Percentiles rank a stretch among this genome's conserved stretches.
These are phyloP conservation scores for Colletotrichum destructivum DNA, from an alignment of 2,329 filamentous ascomycete genomes.

Conservation along the genomic window DNA sequence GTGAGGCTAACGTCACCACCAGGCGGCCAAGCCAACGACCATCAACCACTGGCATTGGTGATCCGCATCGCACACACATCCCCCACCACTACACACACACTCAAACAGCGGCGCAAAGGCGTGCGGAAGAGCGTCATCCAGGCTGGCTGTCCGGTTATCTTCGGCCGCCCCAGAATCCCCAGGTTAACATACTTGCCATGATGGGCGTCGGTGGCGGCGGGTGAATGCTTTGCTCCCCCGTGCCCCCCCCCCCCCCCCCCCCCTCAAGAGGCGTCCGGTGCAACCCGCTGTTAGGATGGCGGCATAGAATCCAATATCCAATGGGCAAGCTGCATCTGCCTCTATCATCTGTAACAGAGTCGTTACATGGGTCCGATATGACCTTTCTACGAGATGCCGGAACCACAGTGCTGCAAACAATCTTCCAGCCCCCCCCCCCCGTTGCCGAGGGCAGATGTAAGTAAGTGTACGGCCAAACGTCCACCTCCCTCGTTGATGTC, in stretches of 20 bases:
- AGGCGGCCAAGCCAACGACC: conserved; percentile 11
- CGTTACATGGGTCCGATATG: conserved; percentile 12
- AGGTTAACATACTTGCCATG: conserved; percentile 10
- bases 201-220: conserved; percentile 32
- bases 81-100: conserved; percentile 5
- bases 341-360: neutral
- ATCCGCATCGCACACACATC: conserved; percentile 18
- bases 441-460: conserved; percentile 30
- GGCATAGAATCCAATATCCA: conserved; percentile 6
- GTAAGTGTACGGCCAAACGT: conserved; percentile 19
- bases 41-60: conserved; percentile 30
- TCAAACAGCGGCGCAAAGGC: neutral
- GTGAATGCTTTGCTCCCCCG: conserved; percentile 36
- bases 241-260: conserved; percentile 16
- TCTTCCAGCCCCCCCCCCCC: conserved; percentile 15
- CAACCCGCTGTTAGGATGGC: conserved; percentile 13
- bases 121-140: conserved; percentile 28
- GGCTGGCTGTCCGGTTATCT: conserved; percentile 28
- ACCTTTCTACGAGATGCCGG: conserved; percentile 7
- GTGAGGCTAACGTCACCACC: conserved; percentile 18
- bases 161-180: conserved; percentile 26
- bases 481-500: neutral
- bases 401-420: conserved; percentile 22
- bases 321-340: conserved; percentile 15
- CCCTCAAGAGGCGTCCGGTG: conserved; percentile 12